These are phyloP conservation scores for Alloteropsis angusta DNA, from an alignment of 202 grass and related monocot species.

Conservation along the genomic window DNA sequence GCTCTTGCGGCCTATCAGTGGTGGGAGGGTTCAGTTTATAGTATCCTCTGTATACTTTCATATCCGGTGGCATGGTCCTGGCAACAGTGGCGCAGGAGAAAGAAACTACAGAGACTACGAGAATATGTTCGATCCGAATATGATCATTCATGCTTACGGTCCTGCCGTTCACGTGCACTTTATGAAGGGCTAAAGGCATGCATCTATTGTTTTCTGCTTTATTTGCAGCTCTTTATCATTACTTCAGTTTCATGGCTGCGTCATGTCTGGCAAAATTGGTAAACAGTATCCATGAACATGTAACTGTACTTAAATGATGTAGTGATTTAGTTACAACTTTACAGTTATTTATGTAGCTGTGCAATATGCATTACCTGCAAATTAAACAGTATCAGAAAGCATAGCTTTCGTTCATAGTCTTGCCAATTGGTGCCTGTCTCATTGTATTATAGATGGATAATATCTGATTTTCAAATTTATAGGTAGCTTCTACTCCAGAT, in stretches of 20 bases:
- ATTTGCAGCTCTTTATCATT: not conserved
- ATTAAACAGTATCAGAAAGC: not conserved
- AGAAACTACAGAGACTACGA: constrained; percentile 68
- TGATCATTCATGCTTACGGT: constrained; percentile 93
- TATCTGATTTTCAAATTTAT: constrained; percentile 24
- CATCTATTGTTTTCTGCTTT: constrained; percentile 3
- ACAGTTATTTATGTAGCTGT: not conserved
- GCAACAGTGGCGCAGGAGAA: constrained; percentile 93
- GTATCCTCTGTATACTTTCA: constrained; percentile 62
- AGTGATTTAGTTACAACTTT: not conserved
- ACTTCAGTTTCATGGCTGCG: constrained; percentile 5
- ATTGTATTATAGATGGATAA: constrained; percentile 12
- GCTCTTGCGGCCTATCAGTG: constrained; percentile 86
- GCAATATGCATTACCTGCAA: constrained; percentile 1
- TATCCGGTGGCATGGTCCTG: constrained; percentile 93
- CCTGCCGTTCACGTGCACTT: constrained; percentile 93
- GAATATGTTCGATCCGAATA: constrained; percentile 98
- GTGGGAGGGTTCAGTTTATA: constrained; percentile 90
- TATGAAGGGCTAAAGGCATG: constrained; percentile 95
- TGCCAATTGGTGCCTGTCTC: not conserved
- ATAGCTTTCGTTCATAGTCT: not conserved
- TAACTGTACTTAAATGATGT: not conserved
- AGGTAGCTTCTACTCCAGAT: constrained; percentile 88
- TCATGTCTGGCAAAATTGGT: not conserved
- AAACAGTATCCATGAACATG: not conserved